These are phyloP conservation scores for Alternaria angustiovoidea DNA, from an alignment of 2,329 filamentous ascomycete genomes.

Conservation along the genomic window DNA sequence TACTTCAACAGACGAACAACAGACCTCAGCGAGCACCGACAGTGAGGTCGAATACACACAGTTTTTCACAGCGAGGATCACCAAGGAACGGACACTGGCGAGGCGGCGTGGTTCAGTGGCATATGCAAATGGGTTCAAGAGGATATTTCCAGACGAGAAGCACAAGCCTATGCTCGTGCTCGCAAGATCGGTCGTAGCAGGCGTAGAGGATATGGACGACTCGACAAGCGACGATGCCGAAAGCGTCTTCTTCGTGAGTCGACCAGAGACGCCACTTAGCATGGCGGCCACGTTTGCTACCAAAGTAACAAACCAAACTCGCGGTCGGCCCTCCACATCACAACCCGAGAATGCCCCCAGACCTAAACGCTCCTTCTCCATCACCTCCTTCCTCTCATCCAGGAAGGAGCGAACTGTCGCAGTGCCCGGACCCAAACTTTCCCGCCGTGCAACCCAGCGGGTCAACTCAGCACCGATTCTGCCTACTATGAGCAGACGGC, in stretches of 20 bases:
- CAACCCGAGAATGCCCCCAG: slow-evolving; percentile 37
- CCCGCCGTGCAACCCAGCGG: slow-evolving; percentile 44
- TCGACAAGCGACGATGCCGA: slow-evolving; percentile 50
- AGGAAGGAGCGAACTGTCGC: slow-evolving; percentile 48
- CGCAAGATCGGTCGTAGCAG: slow-evolving; percentile 51
- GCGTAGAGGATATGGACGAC: slow-evolving; percentile 48
- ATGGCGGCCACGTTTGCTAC: slow-evolving; percentile 40
- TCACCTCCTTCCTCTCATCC: slow-evolving; percentile 55
- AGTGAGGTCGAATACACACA: slow-evolving; percentile 46
- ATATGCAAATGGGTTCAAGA: slow-evolving; percentile 51
- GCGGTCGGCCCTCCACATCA: slow-evolving; percentile 27
- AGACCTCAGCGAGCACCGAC: slow-evolving; percentile 30
- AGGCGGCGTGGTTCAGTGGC: slow-evolving; percentile 53
- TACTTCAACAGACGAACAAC: slow-evolving; percentile 28
- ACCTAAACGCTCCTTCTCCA: slow-evolving; percentile 60
- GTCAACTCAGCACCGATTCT: slow-evolving; percentile 45
- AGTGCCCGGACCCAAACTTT: slow-evolving; percentile 36
- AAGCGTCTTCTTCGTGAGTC: slow-evolving; percentile 50
- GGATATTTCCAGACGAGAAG: slow-evolving; percentile 55
- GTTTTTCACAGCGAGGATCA: slow-evolving; percentile 49
- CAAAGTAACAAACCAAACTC: slow-evolving; percentile 27
- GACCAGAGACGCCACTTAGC: slow-evolving; percentile 50
- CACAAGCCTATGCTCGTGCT: slow-evolving; percentile 60
- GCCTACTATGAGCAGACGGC: slow-evolving; percentile 49
- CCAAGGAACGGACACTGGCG: slow-evolving; percentile 47